Evolutionary conservation across 306 rosid species (phyloP).

Genomic region (Lotus japonicus): DNA sequence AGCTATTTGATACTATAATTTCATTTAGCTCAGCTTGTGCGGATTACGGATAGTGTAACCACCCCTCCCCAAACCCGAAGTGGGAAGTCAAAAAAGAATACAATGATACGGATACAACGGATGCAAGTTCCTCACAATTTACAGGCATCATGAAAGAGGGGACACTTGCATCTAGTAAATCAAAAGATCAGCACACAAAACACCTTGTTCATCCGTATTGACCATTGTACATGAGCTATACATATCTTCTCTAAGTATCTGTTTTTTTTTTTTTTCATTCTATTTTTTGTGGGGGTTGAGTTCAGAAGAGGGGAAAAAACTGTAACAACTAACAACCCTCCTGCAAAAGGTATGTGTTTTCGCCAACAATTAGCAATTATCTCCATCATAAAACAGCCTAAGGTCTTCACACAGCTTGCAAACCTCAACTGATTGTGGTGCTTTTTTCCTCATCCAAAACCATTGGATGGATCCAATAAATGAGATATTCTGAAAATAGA

Average conservation of each 20-base stretch:
- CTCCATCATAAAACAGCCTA: neutral
- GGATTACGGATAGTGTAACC: too few relatives aligned
- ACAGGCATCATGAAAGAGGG: neutral
- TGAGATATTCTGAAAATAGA: neutral
- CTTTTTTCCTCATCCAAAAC: constrained; percentile 1
- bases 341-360: constrained; percentile 17
- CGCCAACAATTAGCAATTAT: neutral
- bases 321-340: constrained; percentile 27
- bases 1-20: neutral
- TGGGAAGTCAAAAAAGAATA: neutral
- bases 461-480: constrained; percentile 26
- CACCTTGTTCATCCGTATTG: neutral
- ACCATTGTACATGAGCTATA: constrained; percentile 21
- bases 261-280: too few relatives aligned
- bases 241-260: constrained; percentile 7
- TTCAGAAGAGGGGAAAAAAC: too few relatives aligned
- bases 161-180: neutral
- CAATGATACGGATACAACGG: neutral
- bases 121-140: neutral
- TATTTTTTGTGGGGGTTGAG: too few relatives aligned
- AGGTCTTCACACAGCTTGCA: constrained; percentile 11
- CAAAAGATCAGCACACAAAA: neutral
- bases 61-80: neutral
- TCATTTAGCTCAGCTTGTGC: neutral
- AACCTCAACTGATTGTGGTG: neutral